Evolutionary conservation across 352 stramenopile genomes (phyloP), one percentile per base, ranked within the genome.

Genomic region (Pythium guiyangense): DNA sequence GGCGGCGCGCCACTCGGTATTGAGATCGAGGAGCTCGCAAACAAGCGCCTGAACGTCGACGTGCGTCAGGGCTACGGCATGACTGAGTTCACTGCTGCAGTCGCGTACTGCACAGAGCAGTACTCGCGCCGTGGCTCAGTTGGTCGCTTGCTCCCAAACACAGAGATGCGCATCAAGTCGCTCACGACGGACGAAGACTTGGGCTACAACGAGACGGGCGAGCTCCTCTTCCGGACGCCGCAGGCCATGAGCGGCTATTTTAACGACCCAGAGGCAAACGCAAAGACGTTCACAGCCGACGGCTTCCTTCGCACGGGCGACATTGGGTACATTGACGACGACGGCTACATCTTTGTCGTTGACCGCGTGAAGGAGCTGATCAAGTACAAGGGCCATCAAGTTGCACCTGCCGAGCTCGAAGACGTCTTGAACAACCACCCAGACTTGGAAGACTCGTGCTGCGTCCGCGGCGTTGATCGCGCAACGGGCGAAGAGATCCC

Each of bases 341-440:
- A 97, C 48, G 91, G 89, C 0, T 97, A 77, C 62, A 81, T 97
- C 27, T 97, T 88, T 59, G 96, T 98, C 50, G 87, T 88, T 0
- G 94, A 98, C 66, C 71, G 92, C n/a, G 69, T 96, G 34, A 98
- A 98, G 77, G 92, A 98, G 67, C 73, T 98, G 42, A 98, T 98
- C 71, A 98, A 98, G 74, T 91, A 96, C 59, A 96, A 96, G 59
- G 93, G 92, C 1, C 92, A 93, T 49, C 90, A 95, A 66, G 74
- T 98, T 11, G 84, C 90, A 11, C 93, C 92, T 15, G 91, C 90
- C 0, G 93, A 98, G 64, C 71, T 98, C 22, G 93, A 98, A 69
- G 90, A 91, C 27, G 64, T 97, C 9, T 45, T 98, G 3, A 73
- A 96, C 12, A 74, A 67, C 5, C 79, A 97, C 64, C 67, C 73